Evolutionary conservation across 305 asterid species (phyloP).

Genomic region (Stenogyne calaminthoides): DNA sequence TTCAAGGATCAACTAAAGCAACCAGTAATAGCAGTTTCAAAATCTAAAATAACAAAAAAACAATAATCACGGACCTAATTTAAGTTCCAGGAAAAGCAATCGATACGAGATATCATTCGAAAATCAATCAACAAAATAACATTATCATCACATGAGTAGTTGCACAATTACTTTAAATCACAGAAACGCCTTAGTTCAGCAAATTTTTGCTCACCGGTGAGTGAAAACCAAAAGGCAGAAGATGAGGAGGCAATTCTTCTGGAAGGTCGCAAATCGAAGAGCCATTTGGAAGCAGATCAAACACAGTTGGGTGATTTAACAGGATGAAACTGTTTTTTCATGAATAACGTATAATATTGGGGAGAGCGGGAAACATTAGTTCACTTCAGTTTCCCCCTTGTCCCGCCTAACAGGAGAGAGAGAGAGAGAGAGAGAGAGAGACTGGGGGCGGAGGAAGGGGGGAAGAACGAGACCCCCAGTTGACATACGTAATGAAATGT

Average conservation of each 20-base stretch:
- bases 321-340: background rate
- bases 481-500: background rate
- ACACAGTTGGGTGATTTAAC: constrained; percentile 7
- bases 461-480: background rate
- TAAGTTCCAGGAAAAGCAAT: background rate
- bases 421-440: background rate
- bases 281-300: constrained; percentile 34
- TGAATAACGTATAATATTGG: background rate
- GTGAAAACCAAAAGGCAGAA: constrained; percentile 41
- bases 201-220: constrained; percentile 42
- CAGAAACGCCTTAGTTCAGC: constrained; percentile 14
- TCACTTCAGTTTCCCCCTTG: background rate
- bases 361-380: constrained; percentile 39
- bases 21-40: background rate
- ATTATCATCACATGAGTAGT: background rate
- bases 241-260: constrained; percentile 28
- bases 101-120: background rate
- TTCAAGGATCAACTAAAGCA: background rate
- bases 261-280: constrained; percentile 21
- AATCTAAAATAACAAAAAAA: constrained; percentile 2
- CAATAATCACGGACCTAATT: background rate
- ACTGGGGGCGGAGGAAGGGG: too few species aligned
- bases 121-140: background rate
- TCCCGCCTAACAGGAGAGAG: constrained; percentile 17
- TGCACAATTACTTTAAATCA: background rate